Evolutionary conservation across 148 eudicot species (phyloP).

Genomic region (Nepenthes gracilis): DNA sequence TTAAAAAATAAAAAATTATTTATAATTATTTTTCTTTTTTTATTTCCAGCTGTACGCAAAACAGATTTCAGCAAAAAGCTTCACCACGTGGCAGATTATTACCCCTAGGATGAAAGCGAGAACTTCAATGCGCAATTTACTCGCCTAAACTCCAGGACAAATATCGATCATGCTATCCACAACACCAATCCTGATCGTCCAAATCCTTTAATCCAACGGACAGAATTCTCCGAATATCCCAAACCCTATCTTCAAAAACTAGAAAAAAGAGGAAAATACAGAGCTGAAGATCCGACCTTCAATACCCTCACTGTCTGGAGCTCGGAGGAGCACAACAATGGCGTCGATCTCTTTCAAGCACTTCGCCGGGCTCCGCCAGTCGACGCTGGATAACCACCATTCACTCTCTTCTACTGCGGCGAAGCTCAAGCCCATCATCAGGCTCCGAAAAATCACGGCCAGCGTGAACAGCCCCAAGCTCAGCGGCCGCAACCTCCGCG

Average conservation of each 20-base stretch:
- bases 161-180: not conserved
- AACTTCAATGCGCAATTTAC: no score
- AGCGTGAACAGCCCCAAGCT: conserved; percentile 53
- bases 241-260: not conserved
- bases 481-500: conserved; percentile 62
- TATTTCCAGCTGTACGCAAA: no score
- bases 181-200: not conserved
- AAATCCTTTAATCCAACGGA: not conserved
- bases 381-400: conserved; percentile 1
- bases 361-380: not conserved
- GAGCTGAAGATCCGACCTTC: not conserved
- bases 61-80: no score
- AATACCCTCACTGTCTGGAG: not conserved
- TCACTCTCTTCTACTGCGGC: not conserved
- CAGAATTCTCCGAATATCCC: not conserved
- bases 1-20: no score
- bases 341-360: not conserved
- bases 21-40: no score
- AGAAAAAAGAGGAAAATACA: not conserved
- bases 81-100: no score
- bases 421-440: no score
- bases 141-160: no score
- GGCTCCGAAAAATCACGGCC: not conserved
- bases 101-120: no score
- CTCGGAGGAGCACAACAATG: not conserved